Percentiles rank a stretch among this genome's conserved stretches.
Evolutionary conservation across 2,329 filamentous ascomycete genomes (phyloP).

Genomic region (Curvularia spicifera): DNA sequence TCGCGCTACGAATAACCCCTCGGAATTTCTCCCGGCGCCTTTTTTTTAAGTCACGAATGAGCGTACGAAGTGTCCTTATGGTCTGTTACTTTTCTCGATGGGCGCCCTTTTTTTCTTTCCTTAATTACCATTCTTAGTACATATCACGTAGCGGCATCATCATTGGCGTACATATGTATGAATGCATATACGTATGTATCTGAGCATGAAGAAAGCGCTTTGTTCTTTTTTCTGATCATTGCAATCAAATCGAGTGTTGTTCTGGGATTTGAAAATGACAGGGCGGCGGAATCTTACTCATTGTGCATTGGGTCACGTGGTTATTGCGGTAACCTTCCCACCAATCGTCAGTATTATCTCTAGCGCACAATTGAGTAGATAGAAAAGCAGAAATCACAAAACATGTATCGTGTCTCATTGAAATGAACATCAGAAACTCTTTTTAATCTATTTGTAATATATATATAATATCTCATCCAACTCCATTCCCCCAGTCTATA

Average conservation of each 20-base stretch:
- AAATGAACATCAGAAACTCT: too few relatives aligned
- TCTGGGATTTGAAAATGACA: not conserved
- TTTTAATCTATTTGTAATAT: too few relatives aligned
- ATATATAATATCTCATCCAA: too few relatives aligned
- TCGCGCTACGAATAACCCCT: not conserved
- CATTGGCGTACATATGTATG: constrained; percentile 8
- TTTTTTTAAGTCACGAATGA: not conserved
- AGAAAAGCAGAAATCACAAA: not conserved
- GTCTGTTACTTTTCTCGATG: not conserved
- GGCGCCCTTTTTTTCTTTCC: not conserved
- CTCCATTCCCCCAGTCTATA: too few relatives aligned
- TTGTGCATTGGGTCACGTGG: not conserved
- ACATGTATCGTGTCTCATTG: too few relatives aligned
- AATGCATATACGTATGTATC: not conserved
- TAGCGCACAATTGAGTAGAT: not conserved
- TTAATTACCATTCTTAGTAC: not conserved
- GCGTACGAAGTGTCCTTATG: not conserved
- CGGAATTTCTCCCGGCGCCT: not conserved
- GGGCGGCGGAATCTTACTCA: too few relatives aligned
- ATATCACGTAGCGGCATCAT: constrained; percentile 8
- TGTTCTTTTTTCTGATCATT: not conserved
- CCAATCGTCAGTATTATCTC: not conserved
- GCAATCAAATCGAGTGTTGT: not conserved
- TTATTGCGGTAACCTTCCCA: not conserved
- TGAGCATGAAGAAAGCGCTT: not conserved